A percentile compares a stretch with the other conserved stretches of the same genome.
Evolutionary conservation across 139 green algal species (phyloP).

Genomic region (Chlorella sp.): DNA sequence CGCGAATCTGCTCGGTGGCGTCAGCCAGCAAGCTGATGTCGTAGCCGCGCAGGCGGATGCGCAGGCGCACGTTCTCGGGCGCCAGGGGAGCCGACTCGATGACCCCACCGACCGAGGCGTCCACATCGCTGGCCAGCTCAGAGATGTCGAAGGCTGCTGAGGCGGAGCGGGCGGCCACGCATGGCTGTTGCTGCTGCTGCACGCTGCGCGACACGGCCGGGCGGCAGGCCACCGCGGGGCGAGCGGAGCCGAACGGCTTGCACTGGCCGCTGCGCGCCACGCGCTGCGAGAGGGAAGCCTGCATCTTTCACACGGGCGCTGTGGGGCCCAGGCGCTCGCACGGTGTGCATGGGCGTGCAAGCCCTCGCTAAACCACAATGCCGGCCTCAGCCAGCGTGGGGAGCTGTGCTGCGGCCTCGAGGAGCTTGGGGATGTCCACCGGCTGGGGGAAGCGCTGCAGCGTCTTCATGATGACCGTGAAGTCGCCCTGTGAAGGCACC

Average conservation of each 20-base stretch:
- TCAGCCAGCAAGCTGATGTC: slow-evolving; percentile 50
- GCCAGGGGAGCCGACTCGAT: neutral
- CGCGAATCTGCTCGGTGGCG: slow-evolving; percentile 55
- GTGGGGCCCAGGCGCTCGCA: too few relatives aligned
- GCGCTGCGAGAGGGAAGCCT: too few relatives aligned
- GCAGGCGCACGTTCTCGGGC: slow-evolving; percentile 29
- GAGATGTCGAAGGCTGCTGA: slow-evolving; percentile 9
- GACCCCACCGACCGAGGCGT: slow-evolving; percentile 9
- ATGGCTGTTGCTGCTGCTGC: too few relatives aligned
- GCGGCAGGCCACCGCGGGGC: too few relatives aligned
- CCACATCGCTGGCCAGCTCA: slow-evolving; percentile 27
- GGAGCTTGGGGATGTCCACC: slow-evolving; percentile 24
- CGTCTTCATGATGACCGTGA: slow-evolving; percentile 84
- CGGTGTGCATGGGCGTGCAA: too few relatives aligned
- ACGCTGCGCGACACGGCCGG: too few relatives aligned
- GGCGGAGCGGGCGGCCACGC: neutral
- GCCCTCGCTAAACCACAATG: too few relatives aligned
- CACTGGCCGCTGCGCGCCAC: too few relatives aligned
- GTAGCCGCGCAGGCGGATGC: slow-evolving; percentile 76
- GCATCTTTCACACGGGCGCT: too few relatives aligned
- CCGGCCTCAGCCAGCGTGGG: too few relatives aligned
- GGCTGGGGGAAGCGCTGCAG: slow-evolving; percentile 81
- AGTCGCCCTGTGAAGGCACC: slow-evolving; percentile 62
- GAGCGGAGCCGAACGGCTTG: too few relatives aligned
- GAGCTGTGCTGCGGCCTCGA: slow-evolving; percentile 14